Base-by-base conservation (phyloP, 306 rosid species). In the Mucuna pruriens region DNA sequence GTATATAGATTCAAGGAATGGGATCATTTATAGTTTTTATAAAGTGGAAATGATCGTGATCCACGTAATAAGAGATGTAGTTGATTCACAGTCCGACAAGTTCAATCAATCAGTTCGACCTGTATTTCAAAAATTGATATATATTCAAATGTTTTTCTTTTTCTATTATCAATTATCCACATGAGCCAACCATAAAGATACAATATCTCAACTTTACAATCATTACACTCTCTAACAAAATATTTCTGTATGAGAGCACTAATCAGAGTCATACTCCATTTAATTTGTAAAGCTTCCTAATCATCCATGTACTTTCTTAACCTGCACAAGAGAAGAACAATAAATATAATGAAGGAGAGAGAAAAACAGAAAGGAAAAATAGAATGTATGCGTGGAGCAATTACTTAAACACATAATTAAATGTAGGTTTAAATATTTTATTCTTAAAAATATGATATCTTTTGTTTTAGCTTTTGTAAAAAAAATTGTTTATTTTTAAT, bases 261-360 rank as follows among this genome's bases (percentile, higher is more conserved):
- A 46, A 67, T 65, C 29, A 9, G n/a, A 64, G 58, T 75, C 63
- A 74, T 42, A 44, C 17, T 40, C 74, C 78, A 26, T 81, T 80
- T 54, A 42, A 15, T 65, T 67, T 51, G 57, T 5, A 34, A 57
- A 64, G 36, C 67, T 61, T 84, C 76, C 62, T 6, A 5, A 33
- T 92, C 89, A 87, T 72, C 85, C 90, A 71, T 62, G 88, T 38
- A 87, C 66, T 65, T 87, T 84, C 83, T 89, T 86, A 58, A 54
- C 90, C 97, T 92, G 89, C 84, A 77, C 6, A 23, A 38, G 26
- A 71, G 29, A 66, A 63, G 5, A 45, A 39, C 52, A 52, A 15
- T 23, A 9, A 54, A 5, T 6, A 38, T 6, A 10, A 36, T 16
- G 25, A 10, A 38, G 5, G n/a, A 46, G 23, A 2, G 2, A 5